Percentiles rank a stretch among this genome's conserved stretches.
These are phyloP conservation scores for Juncus inflexus DNA, from an alignment of 176 grass and related monocot genomes.

Conservation along the genomic window DNA sequence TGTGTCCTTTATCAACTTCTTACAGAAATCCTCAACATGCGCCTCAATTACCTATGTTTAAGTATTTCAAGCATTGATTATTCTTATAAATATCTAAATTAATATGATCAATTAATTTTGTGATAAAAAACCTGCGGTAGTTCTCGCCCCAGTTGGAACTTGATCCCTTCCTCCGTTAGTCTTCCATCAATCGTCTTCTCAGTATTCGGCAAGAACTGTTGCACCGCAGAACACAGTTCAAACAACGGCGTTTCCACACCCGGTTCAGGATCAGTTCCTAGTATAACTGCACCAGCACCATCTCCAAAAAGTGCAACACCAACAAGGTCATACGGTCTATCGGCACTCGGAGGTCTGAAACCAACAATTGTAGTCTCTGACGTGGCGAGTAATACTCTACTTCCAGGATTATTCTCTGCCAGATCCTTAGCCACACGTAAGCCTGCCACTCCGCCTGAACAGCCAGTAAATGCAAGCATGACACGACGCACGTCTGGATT, in stretches of 20 bases:
- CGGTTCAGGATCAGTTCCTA: slow-evolving; percentile 37
- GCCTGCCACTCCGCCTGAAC: slow-evolving; percentile 66
- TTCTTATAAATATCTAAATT: slow-evolving; percentile 1
- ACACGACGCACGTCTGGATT: slow-evolving; percentile 61
- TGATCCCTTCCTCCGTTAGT: slow-evolving; percentile 75
- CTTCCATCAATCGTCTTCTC: slow-evolving; percentile 63
- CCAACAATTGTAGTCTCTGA: slow-evolving; percentile 71
- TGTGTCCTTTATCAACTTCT: slow-evolving; percentile 55
- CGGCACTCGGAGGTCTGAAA: slow-evolving; percentile 59
- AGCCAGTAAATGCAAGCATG: slow-evolving; percentile 74
- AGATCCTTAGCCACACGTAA: slow-evolving; percentile 72
- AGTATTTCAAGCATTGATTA: neutral
- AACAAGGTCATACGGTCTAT: slow-evolving; percentile 76
- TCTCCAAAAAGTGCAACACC: slow-evolving; percentile 78
- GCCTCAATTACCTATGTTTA: slow-evolving; percentile 47
- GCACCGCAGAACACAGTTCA: slow-evolving; percentile 50
- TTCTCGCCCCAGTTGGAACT: slow-evolving; percentile 71
- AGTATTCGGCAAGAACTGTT: slow-evolving; percentile 55
- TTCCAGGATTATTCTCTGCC: slow-evolving; percentile 46
- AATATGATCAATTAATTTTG: neutral
- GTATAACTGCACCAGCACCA: slow-evolving; percentile 51
- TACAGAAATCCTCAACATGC: slow-evolving; percentile 59
- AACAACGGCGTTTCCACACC: slow-evolving; percentile 45
- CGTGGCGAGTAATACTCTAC: slow-evolving; percentile 64
- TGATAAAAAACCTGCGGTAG: slow-evolving; percentile 43